Conservation (phyloP, 495 filamentous ascomycete species). For the Hypoxylon rickii region DNA sequence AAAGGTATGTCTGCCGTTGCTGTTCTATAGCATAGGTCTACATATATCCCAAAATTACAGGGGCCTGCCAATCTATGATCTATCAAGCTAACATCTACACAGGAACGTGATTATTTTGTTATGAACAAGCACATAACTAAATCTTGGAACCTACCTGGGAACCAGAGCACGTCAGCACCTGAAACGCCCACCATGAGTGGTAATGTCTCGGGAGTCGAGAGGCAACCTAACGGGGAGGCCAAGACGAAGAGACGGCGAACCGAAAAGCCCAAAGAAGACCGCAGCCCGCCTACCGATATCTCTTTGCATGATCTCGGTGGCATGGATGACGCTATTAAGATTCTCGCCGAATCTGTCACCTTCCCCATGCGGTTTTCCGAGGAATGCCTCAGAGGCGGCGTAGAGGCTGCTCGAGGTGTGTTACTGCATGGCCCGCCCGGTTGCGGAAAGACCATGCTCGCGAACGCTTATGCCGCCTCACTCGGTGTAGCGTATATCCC, state of each 20-base stretch:
- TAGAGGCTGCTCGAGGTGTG: conserved; percentile 83
- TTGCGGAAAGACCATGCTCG: conserved; percentile 94
- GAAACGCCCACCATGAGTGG: conserved; percentile 14
- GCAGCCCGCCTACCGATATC: conserved; percentile 71
- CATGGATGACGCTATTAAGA: conserved; percentile 74
- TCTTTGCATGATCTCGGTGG: conserved; percentile 84
- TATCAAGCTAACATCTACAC: conserved; percentile 4
- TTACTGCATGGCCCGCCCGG: conserved; percentile 91
- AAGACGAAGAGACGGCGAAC: conserved; percentile 67
- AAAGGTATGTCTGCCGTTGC: conserved; percentile 23
- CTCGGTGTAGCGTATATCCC: conserved; percentile 86
- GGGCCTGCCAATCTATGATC: background rate
- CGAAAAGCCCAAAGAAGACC: conserved; percentile 44
- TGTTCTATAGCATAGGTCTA: background rate
- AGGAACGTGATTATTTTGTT: conserved; percentile 63
- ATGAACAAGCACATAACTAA: conserved; percentile 75
- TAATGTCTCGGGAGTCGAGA: conserved; percentile 25
- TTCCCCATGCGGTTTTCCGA: conserved; percentile 72
- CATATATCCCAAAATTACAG: background rate
- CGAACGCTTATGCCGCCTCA: conserved; percentile 85
- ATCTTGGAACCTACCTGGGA: conserved; percentile 35
- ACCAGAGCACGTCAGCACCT: conserved; percentile 8
- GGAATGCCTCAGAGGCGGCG: conserved; percentile 58
- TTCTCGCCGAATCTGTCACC: conserved; percentile 80
- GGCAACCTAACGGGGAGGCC: conserved; percentile 70